Evolutionary conservation across 1,284 basidiomycete genomes (phyloP), one percentile per base, ranked within the genome.

Genomic region (Fomitopsis betulina): DNA sequence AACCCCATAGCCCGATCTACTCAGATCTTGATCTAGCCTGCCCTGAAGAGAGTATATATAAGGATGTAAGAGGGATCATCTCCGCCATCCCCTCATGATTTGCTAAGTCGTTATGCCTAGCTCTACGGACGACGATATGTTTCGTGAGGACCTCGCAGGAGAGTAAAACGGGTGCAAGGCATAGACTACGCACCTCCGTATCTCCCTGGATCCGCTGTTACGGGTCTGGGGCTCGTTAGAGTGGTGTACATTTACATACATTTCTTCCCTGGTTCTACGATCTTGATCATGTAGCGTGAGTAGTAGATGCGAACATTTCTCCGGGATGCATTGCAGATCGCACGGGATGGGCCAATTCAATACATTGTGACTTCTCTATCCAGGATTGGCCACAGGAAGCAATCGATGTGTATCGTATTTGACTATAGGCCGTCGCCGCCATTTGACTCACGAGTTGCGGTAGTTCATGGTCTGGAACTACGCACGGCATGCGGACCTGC

Each of bases 161-260:
- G 87, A 91, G 87, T 82, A 87, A 91, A 67, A 85, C 84, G 83
- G 86, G 89, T 81, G 89, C 89, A 88, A 71, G 85, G 89, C 88
- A 90, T 89, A 89, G 81, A 79, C 76, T 84, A 80, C 37, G 63
- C 80, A 83, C 89, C 86, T 85, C 87, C 84, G 88, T 91, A 91
- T 91, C 89, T 87, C 85, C 87, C 83, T 80, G 72, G 77, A 72
- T 77, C 79, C 78, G 75, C 67, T 45, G 65, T 70, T 68, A 85
- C 82, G 76, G 79, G 76, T 73, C 73, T 71, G 78, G 86, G 87
- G 89, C 79, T 89, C 89, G 89, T 91, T 89, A 85, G 84, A 53
- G 85, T 83, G 88, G 89, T 87, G 87, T 78, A 91, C 89, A 91
- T 87, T 73, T 68, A 65, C n/a, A 32, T 56, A 25, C 47, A 12